Conservation (phyloP, 2,329 filamentous ascomycete species). For the Penicillium thymicola region DNA sequence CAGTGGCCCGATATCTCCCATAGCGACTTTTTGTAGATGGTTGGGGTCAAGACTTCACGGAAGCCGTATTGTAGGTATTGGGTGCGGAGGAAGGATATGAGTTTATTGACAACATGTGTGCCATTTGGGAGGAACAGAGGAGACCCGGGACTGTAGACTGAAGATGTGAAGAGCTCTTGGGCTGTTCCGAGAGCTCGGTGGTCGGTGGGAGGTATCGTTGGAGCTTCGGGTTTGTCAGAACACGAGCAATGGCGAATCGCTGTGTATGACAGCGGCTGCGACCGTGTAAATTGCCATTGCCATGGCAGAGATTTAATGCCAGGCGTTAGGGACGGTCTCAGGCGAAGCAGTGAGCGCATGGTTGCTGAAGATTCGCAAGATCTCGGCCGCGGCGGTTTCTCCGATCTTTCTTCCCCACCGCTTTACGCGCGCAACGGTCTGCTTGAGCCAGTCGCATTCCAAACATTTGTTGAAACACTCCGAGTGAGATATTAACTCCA, state of each 20-base stretch:
- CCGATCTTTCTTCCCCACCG: constrained; percentile 22
- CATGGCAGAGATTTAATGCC: background rate
- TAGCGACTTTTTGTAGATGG: constrained; percentile 82
- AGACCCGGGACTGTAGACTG: constrained; percentile 77
- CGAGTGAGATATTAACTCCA: background rate
- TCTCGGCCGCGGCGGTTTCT: constrained; percentile 8
- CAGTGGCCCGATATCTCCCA: constrained; percentile 85
- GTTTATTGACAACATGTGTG: constrained; percentile 76
- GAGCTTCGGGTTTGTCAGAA: constrained; percentile 22
- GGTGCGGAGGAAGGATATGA: constrained; percentile 75
- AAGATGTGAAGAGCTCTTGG: constrained; percentile 76
- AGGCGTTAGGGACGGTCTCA: constrained; percentile 15
- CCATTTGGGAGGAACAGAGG: constrained; percentile 82
- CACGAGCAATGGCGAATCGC: constrained; percentile 21
- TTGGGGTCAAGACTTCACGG: constrained; percentile 83
- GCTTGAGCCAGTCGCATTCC: background rate
- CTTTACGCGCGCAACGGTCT: constrained; percentile 12
- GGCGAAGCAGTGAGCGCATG: constrained; percentile 23
- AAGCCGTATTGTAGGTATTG: constrained; percentile 85
- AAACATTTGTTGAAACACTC: background rate
- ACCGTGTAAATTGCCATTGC: constrained; percentile 1
- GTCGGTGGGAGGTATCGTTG: constrained; percentile 42
- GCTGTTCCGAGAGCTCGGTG: constrained; percentile 50
- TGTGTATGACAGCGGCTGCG: constrained; percentile 20
- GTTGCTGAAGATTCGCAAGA: constrained; percentile 14